These are phyloP conservation scores for Chaetoceros tenuissimus DNA, from an alignment of 108 stramenopile genomes.

Conservation along the genomic window DNA sequence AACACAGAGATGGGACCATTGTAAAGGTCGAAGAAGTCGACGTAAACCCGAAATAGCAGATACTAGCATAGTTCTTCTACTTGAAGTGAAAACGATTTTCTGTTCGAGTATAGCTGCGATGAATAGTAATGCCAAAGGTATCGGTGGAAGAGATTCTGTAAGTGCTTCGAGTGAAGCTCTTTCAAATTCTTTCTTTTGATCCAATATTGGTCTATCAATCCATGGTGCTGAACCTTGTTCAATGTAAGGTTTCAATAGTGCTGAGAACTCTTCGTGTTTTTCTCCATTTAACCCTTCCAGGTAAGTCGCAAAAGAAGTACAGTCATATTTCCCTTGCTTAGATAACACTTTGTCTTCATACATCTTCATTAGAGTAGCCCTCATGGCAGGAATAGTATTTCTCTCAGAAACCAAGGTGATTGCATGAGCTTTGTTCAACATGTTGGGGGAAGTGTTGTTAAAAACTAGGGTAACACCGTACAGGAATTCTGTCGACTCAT, in stretches of 20 bases:
- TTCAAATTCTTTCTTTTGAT: conserved; percentile 41
- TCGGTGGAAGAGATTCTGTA: conserved; percentile 57
- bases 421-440: not conserved
- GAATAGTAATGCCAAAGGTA: conserved; percentile 66
- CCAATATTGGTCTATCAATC: conserved; percentile 40
- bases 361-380: not conserved
- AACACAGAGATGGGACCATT: conserved; percentile 75
- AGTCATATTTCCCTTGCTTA: not conserved
- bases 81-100: conserved; percentile 74
- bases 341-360: conserved; percentile 1
- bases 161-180: conserved; percentile 38
- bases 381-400: not conserved
- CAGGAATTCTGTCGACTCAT: conserved; percentile 32
- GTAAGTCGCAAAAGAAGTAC: not conserved
- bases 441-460: conserved; percentile 7
- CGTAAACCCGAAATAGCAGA: conserved; percentile 45
- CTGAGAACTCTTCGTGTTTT: not conserved
- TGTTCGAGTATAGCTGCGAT: conserved; percentile 69
- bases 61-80: conserved; percentile 57
- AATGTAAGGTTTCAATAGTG: conserved; percentile 48
- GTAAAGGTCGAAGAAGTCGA: conserved; percentile 49
- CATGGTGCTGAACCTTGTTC: conserved; percentile 32
- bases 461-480: conserved; percentile 73
- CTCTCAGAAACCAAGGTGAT: not conserved
- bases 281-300: not conserved